These are phyloP conservation scores for Pelargonium exstipulatum DNA, from an alignment of 441 rosid genomes.

Conservation along the genomic window DNA sequence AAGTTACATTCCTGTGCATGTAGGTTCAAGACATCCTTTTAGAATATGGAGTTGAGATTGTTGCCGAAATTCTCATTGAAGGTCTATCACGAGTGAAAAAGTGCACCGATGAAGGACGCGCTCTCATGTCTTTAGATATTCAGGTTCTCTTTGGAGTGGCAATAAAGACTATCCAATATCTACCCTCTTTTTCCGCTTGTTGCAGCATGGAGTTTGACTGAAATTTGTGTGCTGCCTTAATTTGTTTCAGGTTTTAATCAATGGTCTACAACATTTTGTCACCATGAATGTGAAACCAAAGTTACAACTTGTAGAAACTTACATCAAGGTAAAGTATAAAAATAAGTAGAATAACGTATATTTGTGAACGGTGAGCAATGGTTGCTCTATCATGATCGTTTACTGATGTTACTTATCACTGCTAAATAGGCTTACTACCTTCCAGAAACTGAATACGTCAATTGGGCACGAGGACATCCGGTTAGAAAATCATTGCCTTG, in stretches of 20 bases:
- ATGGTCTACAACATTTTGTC: constrained; percentile 79
- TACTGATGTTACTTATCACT: constrained; percentile 11
- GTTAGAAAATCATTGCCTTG: constrained; percentile 36
- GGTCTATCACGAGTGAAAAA: constrained; percentile 89
- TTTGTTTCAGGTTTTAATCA: constrained; percentile 68
- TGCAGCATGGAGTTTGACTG: constrained; percentile 5
- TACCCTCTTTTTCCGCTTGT: not conserved
- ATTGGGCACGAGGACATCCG: constrained; percentile 94
- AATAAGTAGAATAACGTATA: not conserved
- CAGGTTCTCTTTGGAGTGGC: constrained; percentile 46
- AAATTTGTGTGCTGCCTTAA: constrained; percentile 4
- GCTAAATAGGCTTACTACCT: constrained; percentile 77
- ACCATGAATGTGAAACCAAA: constrained; percentile 65
- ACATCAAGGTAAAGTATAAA: constrained; percentile 57
- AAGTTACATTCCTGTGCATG: constrained; percentile 14
- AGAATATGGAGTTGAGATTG: constrained; percentile 80
- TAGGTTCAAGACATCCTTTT: constrained; percentile 78
- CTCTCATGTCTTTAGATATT: constrained; percentile 87
- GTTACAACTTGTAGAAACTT: constrained; percentile 71
- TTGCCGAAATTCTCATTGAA: constrained; percentile 89
- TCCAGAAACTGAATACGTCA: constrained; percentile 88
- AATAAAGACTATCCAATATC: not conserved
- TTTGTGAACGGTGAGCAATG: not conserved
- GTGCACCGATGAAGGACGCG: constrained; percentile 93
- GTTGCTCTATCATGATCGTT: not conserved